These are phyloP conservation scores for Ampelomyces quisqualis DNA, from an alignment of 2,329 filamentous ascomycete species.

Conservation along the genomic window DNA sequence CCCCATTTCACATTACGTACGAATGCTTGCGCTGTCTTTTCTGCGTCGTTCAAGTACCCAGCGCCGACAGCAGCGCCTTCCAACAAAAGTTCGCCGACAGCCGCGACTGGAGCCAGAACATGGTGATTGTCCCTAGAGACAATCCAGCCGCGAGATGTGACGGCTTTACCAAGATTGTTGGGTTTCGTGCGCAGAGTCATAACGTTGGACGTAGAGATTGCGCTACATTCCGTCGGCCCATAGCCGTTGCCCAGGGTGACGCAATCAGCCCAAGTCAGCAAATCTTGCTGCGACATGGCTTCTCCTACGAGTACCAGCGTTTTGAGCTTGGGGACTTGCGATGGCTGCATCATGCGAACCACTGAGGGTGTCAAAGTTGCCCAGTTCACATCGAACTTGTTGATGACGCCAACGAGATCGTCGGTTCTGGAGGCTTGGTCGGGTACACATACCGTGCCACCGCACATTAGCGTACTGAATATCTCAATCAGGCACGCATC, in stretches of 20 bases:
- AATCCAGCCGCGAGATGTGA: conserved; percentile 42
- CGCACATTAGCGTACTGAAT: conserved; percentile 48
- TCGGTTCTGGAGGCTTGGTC: conserved; percentile 51
- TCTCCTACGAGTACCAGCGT: conserved; percentile 37
- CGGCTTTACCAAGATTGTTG: conserved; percentile 39
- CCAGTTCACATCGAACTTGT: conserved; percentile 44
- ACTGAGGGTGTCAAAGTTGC: conserved; percentile 49
- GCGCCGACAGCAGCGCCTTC: conserved; percentile 40
- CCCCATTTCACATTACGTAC: conserved; percentile 27
- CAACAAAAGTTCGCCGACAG: conserved; percentile 46
- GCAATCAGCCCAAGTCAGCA: conserved; percentile 40
- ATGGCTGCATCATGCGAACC: conserved; percentile 32
- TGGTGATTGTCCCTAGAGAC: conserved; percentile 40
- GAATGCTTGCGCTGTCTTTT: conserved; percentile 33
- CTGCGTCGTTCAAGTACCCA: conserved; percentile 37
- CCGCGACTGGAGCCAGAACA: conserved; percentile 41
- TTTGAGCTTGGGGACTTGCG: conserved; percentile 29
- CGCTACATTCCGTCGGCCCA: conserved; percentile 45
- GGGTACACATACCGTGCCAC: conserved; percentile 53
- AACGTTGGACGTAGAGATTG: conserved; percentile 36
- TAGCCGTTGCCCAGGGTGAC: conserved; percentile 44
- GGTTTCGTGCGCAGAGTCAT: conserved; percentile 32
- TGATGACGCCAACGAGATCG: conserved; percentile 48
- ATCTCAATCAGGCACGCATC: conserved; percentile 52
- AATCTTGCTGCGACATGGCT: conserved; percentile 36